Conservation (phyloP, 2,329 filamentous ascomycete species). For the Aureobasidium sp. region DNA sequence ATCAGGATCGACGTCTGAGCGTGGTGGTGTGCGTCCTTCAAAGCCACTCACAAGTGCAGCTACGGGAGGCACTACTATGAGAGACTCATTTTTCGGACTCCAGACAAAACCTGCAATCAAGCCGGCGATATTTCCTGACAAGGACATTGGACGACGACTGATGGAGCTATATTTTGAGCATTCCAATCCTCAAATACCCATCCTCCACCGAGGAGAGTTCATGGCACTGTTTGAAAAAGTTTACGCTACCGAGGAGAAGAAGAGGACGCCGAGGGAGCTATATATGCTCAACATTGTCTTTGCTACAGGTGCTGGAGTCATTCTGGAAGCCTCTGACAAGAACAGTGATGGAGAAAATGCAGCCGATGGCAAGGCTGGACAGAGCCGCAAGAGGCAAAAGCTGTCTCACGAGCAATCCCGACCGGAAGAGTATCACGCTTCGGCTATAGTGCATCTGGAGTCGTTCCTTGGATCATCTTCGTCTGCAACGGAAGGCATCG, state of each 20-base stretch:
- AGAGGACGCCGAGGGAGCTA: conserved; percentile 67
- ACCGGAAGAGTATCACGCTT: conserved; percentile 93
- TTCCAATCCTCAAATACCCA: conserved; percentile 90
- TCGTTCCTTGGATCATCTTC: conserved; percentile 62
- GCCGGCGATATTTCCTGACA: conserved; percentile 73
- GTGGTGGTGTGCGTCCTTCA: conserved; percentile 51
- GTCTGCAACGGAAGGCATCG: conserved; percentile 55
- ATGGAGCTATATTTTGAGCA: conserved; percentile 88
- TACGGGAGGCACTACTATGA: conserved; percentile 65
- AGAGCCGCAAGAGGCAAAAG: conserved; percentile 41
- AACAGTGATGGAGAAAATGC: background rate
- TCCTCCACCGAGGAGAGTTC: conserved; percentile 81
- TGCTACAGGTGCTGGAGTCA: conserved; percentile 89
- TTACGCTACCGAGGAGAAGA: conserved; percentile 59
- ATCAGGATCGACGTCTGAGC: conserved; percentile 50
- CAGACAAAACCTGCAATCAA: conserved; percentile 84
- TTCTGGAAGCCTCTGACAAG: conserved; percentile 50
- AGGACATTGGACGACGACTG: conserved; percentile 61
- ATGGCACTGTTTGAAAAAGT: conserved; percentile 78
- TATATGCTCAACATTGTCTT: conserved; percentile 97
- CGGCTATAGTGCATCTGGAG: conserved; percentile 85
- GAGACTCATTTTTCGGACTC: conserved; percentile 94
- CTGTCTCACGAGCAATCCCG: conserved; percentile 50
- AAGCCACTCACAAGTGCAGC: conserved; percentile 44
- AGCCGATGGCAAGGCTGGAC: conserved; percentile 27